Conservation (phyloP, 2,329 filamentous ascomycete species). For the Pezicula neosporulosa region DNA sequence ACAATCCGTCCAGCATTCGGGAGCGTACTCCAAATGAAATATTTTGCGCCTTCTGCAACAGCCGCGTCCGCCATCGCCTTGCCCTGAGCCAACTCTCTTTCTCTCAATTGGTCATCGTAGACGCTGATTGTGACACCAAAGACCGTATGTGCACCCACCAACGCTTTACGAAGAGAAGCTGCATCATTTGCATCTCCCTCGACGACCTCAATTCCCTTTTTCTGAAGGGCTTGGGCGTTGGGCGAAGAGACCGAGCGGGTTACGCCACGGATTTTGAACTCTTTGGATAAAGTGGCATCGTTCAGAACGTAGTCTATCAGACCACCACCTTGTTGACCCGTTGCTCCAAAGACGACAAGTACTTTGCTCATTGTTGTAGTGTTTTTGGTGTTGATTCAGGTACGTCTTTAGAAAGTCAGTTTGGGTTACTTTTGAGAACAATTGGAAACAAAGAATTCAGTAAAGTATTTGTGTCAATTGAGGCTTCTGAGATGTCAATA, state of each 20-base stretch:
- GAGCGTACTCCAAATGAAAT: slow-evolving; percentile 39
- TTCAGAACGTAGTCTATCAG: slow-evolving; percentile 40
- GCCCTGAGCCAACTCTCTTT: slow-evolving; percentile 19
- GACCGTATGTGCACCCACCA: slow-evolving; percentile 41
- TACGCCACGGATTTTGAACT: slow-evolving; percentile 46
- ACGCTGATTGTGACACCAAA: slow-evolving; percentile 40
- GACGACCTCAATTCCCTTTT: slow-evolving; percentile 26
- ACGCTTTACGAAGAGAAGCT: slow-evolving; percentile 34
- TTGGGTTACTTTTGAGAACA: too few relatives aligned
- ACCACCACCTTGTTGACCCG: slow-evolving; percentile 47
- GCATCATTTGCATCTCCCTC: slow-evolving; percentile 36
- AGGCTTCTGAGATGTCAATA: too few relatives aligned
- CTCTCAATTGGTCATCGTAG: not conserved
- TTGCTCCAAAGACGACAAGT: slow-evolving; percentile 46
- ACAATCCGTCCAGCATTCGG: slow-evolving; percentile 31
- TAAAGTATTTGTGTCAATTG: too few relatives aligned
- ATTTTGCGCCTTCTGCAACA: slow-evolving; percentile 34
- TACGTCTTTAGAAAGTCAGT: too few relatives aligned
- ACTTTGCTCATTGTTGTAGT: slow-evolving; percentile 18
- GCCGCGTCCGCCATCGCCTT: slow-evolving; percentile 39
- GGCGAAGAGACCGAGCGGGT: slow-evolving; percentile 38
- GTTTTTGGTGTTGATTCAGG: too few relatives aligned
- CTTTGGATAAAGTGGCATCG: slow-evolving; percentile 37
- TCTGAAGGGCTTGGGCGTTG: slow-evolving; percentile 4
- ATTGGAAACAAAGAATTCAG: too few relatives aligned